Base-by-base conservation (phyloP, 768 basidiomycete species). In the Rhodotorula toruloides region DNA sequence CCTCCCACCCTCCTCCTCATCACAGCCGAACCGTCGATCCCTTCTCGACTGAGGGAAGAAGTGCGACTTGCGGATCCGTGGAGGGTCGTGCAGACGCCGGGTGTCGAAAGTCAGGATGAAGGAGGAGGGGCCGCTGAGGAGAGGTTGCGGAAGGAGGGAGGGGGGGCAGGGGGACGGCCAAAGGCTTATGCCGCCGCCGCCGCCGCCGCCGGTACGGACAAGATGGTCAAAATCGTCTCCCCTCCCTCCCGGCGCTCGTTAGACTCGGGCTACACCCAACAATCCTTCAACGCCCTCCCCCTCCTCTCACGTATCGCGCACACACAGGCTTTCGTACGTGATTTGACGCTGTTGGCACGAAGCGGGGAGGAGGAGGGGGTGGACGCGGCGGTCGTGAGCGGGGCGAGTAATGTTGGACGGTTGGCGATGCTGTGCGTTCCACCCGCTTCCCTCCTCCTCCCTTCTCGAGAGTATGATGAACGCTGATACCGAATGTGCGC, bases 71-170 rank as follows among this genome's bases (percentile, higher is more conserved):
- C 61, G 10, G 37, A 29, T 12, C 39, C 61, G 6, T 67, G 62
- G 52, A 19, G 22, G 37, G 37, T 67, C 31, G 21, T 62, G 2
- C 55, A 67, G 54, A 67, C 66, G 25, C 66, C 66, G 3, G 43
- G 49, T 43, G 10, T 11, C 34, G 25, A 6, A 0, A 0, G 22
- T 14, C 1, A 22, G 8, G 0, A 46, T 75, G 1, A 74, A 76
- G 2, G 61, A 70, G 47, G 73, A 58, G 2, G 78, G 85, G 67
- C 76, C 81, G 47, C n/a, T n/a, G 81, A 84, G 49, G 81, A 21
- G n/a, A 10, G 40, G 36, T 25, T 25, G 25, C 34, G 39, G 34
- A 17, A 2, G n/a, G 49, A 49, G 46, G 47, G 16, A 19, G 58
- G n/a, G n/a, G 31, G 14, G n/a, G 22, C 4, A 1, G 83, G 25